Conservation (phyloP, 139 green algal species). For the Eudorina sp. region DNA sequence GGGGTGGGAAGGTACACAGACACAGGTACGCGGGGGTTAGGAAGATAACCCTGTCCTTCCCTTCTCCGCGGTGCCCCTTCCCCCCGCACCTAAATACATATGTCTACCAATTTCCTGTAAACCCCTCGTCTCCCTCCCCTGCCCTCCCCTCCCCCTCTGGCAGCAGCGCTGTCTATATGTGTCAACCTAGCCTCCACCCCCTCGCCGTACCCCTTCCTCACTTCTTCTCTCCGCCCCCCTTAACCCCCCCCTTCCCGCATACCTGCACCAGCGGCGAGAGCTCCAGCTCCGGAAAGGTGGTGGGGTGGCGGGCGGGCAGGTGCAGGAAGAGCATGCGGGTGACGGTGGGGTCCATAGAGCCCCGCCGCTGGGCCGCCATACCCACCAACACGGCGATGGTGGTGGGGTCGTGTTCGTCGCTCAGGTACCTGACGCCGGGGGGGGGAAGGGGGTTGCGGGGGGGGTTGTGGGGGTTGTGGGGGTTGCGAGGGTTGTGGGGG, state of each 20-base stretch:
- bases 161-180: too few species aligned
- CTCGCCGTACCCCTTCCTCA: too few species aligned
- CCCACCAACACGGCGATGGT: conserved; percentile 91
- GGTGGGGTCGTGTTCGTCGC: conserved; percentile 88
- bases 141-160: too few species aligned
- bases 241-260: neutral
- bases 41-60: too few species aligned
- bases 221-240: neutral
- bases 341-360: conserved; percentile 79
- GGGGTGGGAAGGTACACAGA: too few species aligned
- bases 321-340: conserved; percentile 95
- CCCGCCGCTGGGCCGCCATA: conserved; percentile 74
- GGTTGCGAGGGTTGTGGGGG: too few species aligned
- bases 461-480: neutral
- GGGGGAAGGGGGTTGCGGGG: neutral
- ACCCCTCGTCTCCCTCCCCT: too few species aligned
- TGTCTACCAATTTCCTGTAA: too few species aligned
- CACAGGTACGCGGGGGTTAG: too few species aligned
- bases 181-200: too few species aligned
- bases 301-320: conserved; percentile 89
- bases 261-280: conserved; percentile 89
- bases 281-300: conserved; percentile 94
- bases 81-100: too few species aligned
- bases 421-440: conserved; percentile 71
- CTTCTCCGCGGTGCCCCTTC: too few species aligned